Evolutionary conservation across 2,329 filamentous ascomycete species (phyloP).

Genomic region (Monascus ruber): DNA sequence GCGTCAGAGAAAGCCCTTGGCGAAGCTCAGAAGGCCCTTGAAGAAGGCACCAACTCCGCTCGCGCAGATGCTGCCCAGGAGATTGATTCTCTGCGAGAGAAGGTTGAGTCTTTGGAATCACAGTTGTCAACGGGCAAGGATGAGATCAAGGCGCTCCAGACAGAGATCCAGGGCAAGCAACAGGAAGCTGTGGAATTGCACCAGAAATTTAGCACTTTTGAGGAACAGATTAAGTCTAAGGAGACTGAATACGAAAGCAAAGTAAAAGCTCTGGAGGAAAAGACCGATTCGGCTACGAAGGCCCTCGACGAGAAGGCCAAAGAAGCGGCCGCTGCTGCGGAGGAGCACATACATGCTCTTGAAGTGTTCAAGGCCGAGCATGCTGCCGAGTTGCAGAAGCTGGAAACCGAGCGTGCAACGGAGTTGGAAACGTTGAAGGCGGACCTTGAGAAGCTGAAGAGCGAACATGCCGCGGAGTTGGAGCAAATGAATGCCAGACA

Average conservation of each 20-base stretch:
- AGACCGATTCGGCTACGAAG: slow-evolving; percentile 20
- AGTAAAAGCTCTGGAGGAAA: slow-evolving; percentile 22
- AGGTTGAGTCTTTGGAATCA: slow-evolving; percentile 21
- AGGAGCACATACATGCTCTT: slow-evolving; percentile 23
- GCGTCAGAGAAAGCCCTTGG: slow-evolving; percentile 21
- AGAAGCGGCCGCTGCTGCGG: slow-evolving; percentile 16
- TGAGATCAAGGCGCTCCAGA: slow-evolving; percentile 24
- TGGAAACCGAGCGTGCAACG: slow-evolving; percentile 12
- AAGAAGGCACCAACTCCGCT: slow-evolving; percentile 22
- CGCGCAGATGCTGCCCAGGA: slow-evolving; percentile 24
- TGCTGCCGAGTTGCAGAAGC: slow-evolving; percentile 22
- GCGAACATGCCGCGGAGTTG: slow-evolving; percentile 19
- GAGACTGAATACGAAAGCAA: slow-evolving; percentile 23
- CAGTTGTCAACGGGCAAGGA: slow-evolving; percentile 19
- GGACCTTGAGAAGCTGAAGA: background rate
- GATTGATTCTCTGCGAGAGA: slow-evolving; percentile 24
- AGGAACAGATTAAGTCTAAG: slow-evolving; percentile 27
- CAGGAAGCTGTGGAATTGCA: slow-evolving; percentile 27
- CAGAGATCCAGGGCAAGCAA: slow-evolving; percentile 24
- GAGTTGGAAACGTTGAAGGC: background rate
- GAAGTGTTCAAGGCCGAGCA: slow-evolving; percentile 21
- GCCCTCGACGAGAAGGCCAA: slow-evolving; percentile 24
- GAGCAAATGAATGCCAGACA: slow-evolving; percentile 25
- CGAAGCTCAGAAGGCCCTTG: slow-evolving; percentile 22
- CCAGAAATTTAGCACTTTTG: slow-evolving; percentile 24